These are phyloP conservation scores for Aspergillus sp. DNA, from an alignment of 2,329 filamentous ascomycete species.

Conservation along the genomic window DNA sequence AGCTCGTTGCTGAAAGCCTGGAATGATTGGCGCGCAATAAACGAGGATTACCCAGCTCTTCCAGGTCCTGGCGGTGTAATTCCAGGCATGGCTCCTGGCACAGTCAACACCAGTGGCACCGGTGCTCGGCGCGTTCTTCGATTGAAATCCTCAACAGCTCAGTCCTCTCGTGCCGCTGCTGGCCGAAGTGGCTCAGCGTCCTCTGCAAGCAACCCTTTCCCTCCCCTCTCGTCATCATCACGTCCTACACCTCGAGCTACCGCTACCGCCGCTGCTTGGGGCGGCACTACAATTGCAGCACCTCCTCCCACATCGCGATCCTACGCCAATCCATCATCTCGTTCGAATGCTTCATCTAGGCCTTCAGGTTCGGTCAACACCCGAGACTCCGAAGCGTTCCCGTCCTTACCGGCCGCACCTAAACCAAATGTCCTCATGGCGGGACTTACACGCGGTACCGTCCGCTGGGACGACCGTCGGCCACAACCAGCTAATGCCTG, in stretches of 20 bases:
- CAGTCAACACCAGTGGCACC: conserved; percentile 59
- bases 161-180: conserved; percentile 66
- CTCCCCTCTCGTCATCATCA: conserved; percentile 44
- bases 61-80: conserved; percentile 74
- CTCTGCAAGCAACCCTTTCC: conserved; percentile 51
- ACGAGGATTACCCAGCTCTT: conserved; percentile 90
- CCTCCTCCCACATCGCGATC: conserved; percentile 27
- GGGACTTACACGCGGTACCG: conserved; percentile 52
- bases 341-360: conserved; percentile 23
- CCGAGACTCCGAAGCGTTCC: conserved; percentile 68
- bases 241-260: conserved; percentile 28
- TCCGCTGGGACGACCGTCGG: conserved; percentile 50
- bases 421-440: conserved; percentile 65
- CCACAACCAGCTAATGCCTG: conserved; percentile 44
- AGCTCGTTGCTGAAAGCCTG: conserved; percentile 78
- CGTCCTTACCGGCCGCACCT: conserved; percentile 76
- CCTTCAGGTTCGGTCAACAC: conserved; percentile 30
- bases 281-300: conserved; percentile 28
- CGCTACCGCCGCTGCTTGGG: conserved; percentile 31
- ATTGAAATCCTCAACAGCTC: conserved; percentile 70
- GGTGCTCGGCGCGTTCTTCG: conserved; percentile 67
- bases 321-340: conserved; percentile 33
- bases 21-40: conserved; percentile 95
- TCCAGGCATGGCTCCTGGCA: conserved; percentile 55
- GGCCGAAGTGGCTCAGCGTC: conserved; percentile 59